Evolutionary conservation across 768 basidiomycete genomes (phyloP), one percentile per base, ranked within the genome.

Genomic region (Pisolithus albus): DNA sequence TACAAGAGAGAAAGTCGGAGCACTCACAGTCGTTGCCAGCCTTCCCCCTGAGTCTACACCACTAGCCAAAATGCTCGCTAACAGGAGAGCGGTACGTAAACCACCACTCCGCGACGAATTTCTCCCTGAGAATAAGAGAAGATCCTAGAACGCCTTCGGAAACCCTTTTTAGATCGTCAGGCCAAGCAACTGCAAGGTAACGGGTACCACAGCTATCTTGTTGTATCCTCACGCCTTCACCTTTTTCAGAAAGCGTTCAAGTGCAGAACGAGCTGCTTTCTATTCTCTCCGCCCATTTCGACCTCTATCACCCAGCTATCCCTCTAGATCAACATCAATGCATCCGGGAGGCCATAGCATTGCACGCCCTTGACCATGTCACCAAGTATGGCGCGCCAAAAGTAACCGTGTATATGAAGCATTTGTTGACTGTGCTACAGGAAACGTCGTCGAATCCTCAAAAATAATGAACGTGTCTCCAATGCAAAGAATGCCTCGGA

Each of bases 401-500:
- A 26, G 5, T 34, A 23, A 2, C 15, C 7, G 28, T 34, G 28
- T n/a, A 40, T 16, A 24, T 23, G 13, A n/a, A 6, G 2, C 38
- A 18, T 24, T 11, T 10, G 24, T 24, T 26, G 32, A 52, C 26
- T 39, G 28, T 38, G 7, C 57, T 37, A 1, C 60, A 98, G 94
- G 75, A 96, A 94, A 60, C 90, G 95, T 19, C 83, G 88, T 16
- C 80, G 82, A 8, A 78, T 99, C 32, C 74, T 97, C 2, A 94
- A 94, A 68, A 97, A 94, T 68, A 98, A 97, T 61, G 92, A 95
- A 56, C 88, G 87, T 38, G 75, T 97, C n/a, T 76, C 88, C 0
- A 80, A 84, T 56, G 81, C 83, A 9, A 68, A 77, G 9, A 85
- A 88, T 65, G 72, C 76, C 46, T 69, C 71, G 7, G 72, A 81